These are phyloP conservation scores for Diplotaxis tenuifolia DNA, from an alignment of 345 rosid genomes.

Conservation along the genomic window DNA sequence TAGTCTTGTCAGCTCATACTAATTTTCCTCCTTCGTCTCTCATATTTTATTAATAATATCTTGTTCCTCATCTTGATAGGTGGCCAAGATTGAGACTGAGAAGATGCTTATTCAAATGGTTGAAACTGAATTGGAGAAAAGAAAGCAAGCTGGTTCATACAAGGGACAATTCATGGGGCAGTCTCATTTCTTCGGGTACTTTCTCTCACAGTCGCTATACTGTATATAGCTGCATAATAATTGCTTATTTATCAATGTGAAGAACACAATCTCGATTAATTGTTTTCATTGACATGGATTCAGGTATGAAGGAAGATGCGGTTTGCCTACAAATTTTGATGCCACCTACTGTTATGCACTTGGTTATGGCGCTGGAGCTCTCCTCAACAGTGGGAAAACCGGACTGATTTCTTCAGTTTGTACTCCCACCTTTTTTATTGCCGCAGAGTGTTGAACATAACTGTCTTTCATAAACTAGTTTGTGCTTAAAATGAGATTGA, in stretches of 20 bases:
- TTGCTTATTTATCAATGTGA: not conserved
- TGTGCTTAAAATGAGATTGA: constrained; percentile 3
- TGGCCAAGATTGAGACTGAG: constrained; percentile 98
- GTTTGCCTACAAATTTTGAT: constrained; percentile 96
- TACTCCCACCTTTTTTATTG: constrained; percentile 8
- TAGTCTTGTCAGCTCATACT: not conserved
- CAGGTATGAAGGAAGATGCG: constrained; percentile 99
- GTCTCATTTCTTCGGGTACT: constrained; percentile 97
- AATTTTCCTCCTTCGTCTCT: not conserved
- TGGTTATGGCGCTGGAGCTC: constrained; percentile 91
- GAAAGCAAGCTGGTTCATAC: constrained; percentile 74
- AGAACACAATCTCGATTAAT: not conserved
- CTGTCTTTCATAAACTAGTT: not conserved
- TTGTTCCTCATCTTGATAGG: constrained; percentile 44
- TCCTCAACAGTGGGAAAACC: constrained; percentile 84
- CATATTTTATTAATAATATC: not conserved
- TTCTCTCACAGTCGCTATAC: not conserved
- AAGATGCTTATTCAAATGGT: constrained; percentile 99
- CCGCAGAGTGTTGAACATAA: constrained; percentile 8
- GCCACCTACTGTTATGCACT: constrained; percentile 91
- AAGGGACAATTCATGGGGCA: constrained; percentile 76
- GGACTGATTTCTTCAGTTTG: constrained; percentile 93
- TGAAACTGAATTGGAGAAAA: constrained; percentile 91
- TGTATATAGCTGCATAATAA: not conserved
- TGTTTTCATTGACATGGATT: not conserved